phyloP scores from a whole-genome alignment of 257 asterid species.

The Rhazya stricta region DNA sequence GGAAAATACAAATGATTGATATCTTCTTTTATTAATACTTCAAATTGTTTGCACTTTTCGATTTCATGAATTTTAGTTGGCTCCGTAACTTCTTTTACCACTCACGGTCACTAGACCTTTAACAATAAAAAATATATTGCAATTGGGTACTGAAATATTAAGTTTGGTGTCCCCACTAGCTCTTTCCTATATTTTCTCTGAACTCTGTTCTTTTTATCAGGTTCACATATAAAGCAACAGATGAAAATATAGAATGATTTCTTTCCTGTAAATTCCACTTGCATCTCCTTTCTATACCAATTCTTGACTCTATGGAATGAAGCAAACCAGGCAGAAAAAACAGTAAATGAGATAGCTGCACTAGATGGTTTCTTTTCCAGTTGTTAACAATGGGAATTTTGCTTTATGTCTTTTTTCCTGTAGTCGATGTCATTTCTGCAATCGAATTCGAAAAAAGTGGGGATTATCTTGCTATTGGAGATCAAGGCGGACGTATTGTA shows the following conservation, averaged over 20 bases:
- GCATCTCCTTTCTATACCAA: not conserved
- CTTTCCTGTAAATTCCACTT: not conserved
- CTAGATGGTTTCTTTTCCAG: not conserved
- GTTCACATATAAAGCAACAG: not conserved
- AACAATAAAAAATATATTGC: not conserved
- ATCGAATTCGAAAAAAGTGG: conserved; percentile 66
- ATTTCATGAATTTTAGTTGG: not conserved
- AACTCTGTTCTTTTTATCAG: not conserved
- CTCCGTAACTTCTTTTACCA: not conserved
- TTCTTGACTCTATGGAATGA: not conserved
- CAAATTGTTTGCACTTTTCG: not conserved
- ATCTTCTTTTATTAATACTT: not conserved
- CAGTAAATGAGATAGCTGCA: not conserved
- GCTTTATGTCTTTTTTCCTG: conserved; percentile 13
- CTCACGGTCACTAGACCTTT: not conserved
- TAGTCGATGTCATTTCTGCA: conserved; percentile 72
- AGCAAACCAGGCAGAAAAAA: not conserved
- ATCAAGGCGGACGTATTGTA: conserved; percentile 82
- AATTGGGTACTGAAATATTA: not conserved
- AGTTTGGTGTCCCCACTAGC: not conserved
- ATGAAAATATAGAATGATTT: not conserved
- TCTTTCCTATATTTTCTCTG: not conserved
- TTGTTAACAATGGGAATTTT: conserved; percentile 9
- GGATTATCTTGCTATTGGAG: conserved; percentile 70
- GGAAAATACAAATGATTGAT: not conserved